Evolutionary conservation across 768 basidiomycete species (phyloP), one percentile per base, ranked within the genome.

Genomic region (Cystofilobasidium capitatum): DNA sequence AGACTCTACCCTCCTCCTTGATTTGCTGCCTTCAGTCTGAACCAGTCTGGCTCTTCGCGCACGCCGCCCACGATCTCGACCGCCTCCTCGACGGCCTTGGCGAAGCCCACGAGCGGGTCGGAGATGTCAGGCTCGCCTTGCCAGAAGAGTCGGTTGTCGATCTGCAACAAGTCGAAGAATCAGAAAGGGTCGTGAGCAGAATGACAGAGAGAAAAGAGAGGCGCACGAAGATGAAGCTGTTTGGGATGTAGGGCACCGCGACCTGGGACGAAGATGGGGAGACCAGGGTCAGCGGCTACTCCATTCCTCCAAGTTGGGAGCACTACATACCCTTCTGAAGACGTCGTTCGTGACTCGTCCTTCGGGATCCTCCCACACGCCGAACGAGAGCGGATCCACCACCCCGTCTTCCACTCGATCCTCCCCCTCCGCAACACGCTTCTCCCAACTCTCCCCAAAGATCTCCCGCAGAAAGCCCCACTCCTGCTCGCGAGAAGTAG

Each of bases 121-220:
- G 37, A 39, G 33, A 64, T 13, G 37, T 64, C 63, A 16, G 63
- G 63, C 31, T 64, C 63, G 17, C 63, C 63, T 10, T 64, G 63
- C 39, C 51, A 64, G 39, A 55, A 64, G 26, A 64, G 54, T 8
- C 63, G 49, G 16, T 39, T 40, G 39, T 55, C 10, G 31, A 55
- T 14, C 51, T 58, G 58, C 24, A 58, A 20, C n/a, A 10, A 29
- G 33, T 29, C n/a, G 54, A 13, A 57, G 33, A 5, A 12, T 35
- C 33, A 13, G 33, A 9, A 29, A 20, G 20, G 22, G 2, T 20
- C 8, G 35, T 8, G 35, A 9, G 3, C 26, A 3, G 36, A 26
- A 58, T 10, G 58, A 58, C 26, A 29, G 26, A 22, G 14, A 8
- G 26, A 13, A 51, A 9, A 24, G n/a, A 9, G 36, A 22, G 6